phyloP scores from a whole-genome alignment of 768 basidiomycete species.

The Psilocybe sp. region DNA sequence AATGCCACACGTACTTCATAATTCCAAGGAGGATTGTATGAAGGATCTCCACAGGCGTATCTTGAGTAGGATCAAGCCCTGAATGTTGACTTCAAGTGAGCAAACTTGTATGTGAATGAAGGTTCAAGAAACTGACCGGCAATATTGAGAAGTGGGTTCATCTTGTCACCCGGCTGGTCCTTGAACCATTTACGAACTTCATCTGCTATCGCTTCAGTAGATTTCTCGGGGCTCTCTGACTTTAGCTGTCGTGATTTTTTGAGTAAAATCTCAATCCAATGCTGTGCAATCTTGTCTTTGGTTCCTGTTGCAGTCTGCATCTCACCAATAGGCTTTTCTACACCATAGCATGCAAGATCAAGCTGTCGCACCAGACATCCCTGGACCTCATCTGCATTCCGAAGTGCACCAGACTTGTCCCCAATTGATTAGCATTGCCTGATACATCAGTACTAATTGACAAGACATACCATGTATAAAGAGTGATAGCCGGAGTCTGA shows the following conservation, averaged over 20 bases:
- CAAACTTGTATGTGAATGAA: no score
- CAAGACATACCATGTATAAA: conserved; percentile 17
- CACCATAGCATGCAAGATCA: conserved; percentile 3
- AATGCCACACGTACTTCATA: conserved; percentile 38
- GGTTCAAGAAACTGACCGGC: no score
- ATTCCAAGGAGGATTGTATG: conserved; percentile 35
- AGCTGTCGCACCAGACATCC: conserved; percentile 5
- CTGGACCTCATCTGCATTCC: background rate
- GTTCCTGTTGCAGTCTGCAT: conserved; percentile 26
- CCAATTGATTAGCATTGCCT: no score
- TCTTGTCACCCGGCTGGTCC: conserved; percentile 3
- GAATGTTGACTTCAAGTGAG: no score
- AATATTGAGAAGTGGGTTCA: conserved; percentile 7
- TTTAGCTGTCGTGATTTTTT: conserved; percentile 9
- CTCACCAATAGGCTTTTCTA: conserved; percentile 6
- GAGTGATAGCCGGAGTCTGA: conserved; percentile 26
- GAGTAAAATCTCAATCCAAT: conserved; percentile 28
- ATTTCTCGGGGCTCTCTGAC: background rate
- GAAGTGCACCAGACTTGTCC: background rate
- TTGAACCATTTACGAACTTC: conserved; percentile 9
- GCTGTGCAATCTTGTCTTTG: conserved; percentile 29
- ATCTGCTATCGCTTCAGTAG: background rate
- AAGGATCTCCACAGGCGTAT: conserved; percentile 32
- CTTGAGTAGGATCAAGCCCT: conserved; percentile 22
- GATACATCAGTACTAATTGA: no score